Evolutionary conservation across 2,329 filamentous ascomycete species (phyloP), one percentile per base, ranked within the genome.

Genomic region (Phyllosticta citribraziliensis): DNA sequence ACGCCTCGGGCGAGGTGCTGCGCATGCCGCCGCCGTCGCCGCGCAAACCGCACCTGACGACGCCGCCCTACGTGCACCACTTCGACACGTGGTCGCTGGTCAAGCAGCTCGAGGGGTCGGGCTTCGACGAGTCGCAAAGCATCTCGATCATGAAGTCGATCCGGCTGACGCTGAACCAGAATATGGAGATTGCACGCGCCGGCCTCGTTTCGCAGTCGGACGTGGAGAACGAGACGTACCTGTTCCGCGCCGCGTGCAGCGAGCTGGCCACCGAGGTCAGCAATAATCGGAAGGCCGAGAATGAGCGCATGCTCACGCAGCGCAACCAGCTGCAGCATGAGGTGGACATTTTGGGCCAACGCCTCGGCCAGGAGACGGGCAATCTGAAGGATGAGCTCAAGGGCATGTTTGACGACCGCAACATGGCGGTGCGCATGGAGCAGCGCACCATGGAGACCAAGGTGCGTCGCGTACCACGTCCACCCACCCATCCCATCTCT

Each of bases 51-150:
- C 86, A 91, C 70, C 82, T 88, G 70, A 80, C 84, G 55, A 83
- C 89, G 0, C 84, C 89, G 8, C 88, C 87, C 1, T 95, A 96
- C 70, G 86, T 96, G 35, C 94, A 99, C 76, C 91, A 97, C 76
- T 99, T 99, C 74, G 93, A 99, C 75, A 96, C 88, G 24, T 99
- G 94, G 74, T 87, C 85, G 14, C 82, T 97, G 5, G 94, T 97
- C 17, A 88, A 88, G 69, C 85, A 90, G 67, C 84, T 99, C 17
- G 82, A 86, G 19, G 77, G 76, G 0, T 85, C 86, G 12, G 88
- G 88, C 0, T 97, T 91, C 74, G 84, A 83, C 1, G 79, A 83
- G 53, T 81, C 80, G 0, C 93, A 97, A 74, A 86, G 91, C 25
- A 85, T 91, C 57, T 90, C 87, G 5, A 80, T 91, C 57, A 99